Evolutionary conservation across 2,329 filamentous ascomycete genomes (phyloP).

Genomic region (Chaetomiaceae sp.): DNA sequence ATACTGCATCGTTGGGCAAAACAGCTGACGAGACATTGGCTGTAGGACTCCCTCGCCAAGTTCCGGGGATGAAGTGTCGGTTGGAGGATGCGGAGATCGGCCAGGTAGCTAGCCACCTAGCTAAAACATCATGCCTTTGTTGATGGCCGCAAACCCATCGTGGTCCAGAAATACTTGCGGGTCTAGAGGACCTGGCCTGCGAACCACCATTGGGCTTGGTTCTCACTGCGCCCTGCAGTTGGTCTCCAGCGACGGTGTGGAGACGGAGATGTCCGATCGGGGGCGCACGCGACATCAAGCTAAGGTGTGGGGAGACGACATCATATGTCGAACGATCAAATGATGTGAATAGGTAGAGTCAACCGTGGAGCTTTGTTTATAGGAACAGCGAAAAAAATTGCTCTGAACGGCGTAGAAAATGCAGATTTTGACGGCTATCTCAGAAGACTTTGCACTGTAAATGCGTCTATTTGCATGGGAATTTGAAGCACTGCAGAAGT

Average conservation of each 20-base stretch:
- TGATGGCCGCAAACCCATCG: slow-evolving; percentile 14
- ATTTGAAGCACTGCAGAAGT: not conserved
- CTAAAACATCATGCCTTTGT: no score
- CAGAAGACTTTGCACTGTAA: not conserved
- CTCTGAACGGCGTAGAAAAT: not conserved
- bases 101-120: no score
- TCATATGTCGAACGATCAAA: not conserved
- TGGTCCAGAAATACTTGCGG: no score
- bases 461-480: not conserved
- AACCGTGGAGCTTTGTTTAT: not conserved
- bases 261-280: not conserved
- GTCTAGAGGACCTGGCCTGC: no score
- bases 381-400: not conserved
- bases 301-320: not conserved
- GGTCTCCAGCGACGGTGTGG: not conserved
- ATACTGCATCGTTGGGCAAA: no score
- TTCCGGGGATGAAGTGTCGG: slow-evolving; percentile 62
- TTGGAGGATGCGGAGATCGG: no score
- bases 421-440: no score
- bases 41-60: slow-evolving; percentile 60
- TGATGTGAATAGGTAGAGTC: not conserved
- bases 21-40: slow-evolving; percentile 8
- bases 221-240: not conserved
- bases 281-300: slow-evolving; percentile 12
- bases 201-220: not conserved